Percentiles rank a stretch among this genome's conserved stretches.
Evolutionary conservation across 371 early-diverging fungal genomes (phyloP).

Genomic region (Nematocida sp.): DNA sequence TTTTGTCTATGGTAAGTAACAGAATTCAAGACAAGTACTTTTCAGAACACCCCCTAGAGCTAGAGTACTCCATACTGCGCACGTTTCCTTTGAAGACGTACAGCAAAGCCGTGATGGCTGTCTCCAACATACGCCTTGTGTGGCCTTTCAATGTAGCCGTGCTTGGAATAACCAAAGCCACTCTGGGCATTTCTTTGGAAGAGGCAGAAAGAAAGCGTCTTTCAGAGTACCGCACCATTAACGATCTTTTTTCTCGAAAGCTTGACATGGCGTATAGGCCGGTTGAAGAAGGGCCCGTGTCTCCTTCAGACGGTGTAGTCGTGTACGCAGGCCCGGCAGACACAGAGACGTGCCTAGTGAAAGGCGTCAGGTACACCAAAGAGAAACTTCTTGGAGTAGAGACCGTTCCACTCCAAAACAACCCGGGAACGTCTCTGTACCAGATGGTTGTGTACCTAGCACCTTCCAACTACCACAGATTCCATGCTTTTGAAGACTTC

Average conservation of each 20-base stretch:
- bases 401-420: neutral
- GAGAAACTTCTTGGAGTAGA: conserved; percentile 13
- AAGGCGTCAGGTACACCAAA: conserved; percentile 22
- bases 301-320: conserved; percentile 22
- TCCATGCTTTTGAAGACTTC: conserved; percentile 26
- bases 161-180: neutral
- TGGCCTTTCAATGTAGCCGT: conserved; percentile 29
- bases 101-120: neutral
- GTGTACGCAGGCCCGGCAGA: neutral
- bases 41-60: neutral
- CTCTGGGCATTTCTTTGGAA: conserved; percentile 8
- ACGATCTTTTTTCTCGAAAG: conserved; percentile 26
- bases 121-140: conserved; percentile 2
- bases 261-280: neutral
- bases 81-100: conserved; percentile 25
- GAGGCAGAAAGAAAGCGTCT: conserved; percentile 10
- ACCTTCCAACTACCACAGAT: conserved; percentile 33
- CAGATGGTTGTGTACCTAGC: conserved; percentile 32
- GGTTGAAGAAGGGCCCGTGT: conserved; percentile 1
- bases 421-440: neutral
- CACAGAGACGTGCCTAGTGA: neutral
- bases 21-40: conserved; percentile 9
- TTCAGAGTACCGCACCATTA: conserved; percentile 7
- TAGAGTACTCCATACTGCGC: conserved; percentile 14
- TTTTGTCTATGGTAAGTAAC: neutral